Percentiles rank a stretch among this genome's conserved stretches.
phyloP scores from a whole-genome alignment of 306 rosid genomes.

The Begonia fuchsioides region DNA sequence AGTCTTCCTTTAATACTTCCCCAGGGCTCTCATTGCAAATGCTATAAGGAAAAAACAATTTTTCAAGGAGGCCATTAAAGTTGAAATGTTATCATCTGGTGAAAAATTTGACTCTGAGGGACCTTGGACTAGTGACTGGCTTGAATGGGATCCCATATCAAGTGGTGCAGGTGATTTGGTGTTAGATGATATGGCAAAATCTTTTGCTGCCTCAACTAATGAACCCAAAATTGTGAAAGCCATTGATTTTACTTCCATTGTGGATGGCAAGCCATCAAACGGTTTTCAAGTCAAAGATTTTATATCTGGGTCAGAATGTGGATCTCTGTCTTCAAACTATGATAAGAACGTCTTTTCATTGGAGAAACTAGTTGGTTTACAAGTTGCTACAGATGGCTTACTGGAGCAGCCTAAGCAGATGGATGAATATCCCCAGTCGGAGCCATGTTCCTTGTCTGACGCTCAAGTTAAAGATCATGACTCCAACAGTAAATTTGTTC shows the following conservation, averaged over 20 bases:
- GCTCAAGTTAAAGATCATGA: slow-evolving; percentile 7
- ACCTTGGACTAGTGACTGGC: slow-evolving; percentile 31
- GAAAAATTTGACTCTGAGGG: slow-evolving; percentile 27
- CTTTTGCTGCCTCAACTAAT: slow-evolving; percentile 31
- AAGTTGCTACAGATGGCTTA: slow-evolving; percentile 12
- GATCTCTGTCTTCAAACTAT: slow-evolving; percentile 13
- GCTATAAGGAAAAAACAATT: slow-evolving; percentile 61
- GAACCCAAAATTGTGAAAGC: slow-evolving; percentile 41
- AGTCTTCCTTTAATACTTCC: not conserved
- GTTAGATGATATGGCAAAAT: slow-evolving; percentile 49
- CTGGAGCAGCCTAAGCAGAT: slow-evolving; percentile 13
- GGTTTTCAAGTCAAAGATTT: slow-evolving; percentile 55
- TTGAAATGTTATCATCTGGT: slow-evolving; percentile 43
- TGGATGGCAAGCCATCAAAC: slow-evolving; percentile 38
- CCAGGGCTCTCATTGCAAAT: slow-evolving; percentile 58
- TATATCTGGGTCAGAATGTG: slow-evolving; percentile 21
- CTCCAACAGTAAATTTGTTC: slow-evolving; percentile 8
- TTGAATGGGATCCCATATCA: slow-evolving; percentile 72
- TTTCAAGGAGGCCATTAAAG: slow-evolving; percentile 58
- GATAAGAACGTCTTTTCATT: slow-evolving; percentile 7
- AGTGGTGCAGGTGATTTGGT: slow-evolving; percentile 76
- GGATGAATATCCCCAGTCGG: slow-evolving; percentile 17
- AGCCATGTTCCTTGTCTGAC: slow-evolving; percentile 15
- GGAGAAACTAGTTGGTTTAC: slow-evolving; percentile 15
- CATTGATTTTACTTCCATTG: slow-evolving; percentile 43